Evolutionary conservation across 108 stramenopile species (phyloP).

Genomic region (Cyclotella kingstonii): DNA sequence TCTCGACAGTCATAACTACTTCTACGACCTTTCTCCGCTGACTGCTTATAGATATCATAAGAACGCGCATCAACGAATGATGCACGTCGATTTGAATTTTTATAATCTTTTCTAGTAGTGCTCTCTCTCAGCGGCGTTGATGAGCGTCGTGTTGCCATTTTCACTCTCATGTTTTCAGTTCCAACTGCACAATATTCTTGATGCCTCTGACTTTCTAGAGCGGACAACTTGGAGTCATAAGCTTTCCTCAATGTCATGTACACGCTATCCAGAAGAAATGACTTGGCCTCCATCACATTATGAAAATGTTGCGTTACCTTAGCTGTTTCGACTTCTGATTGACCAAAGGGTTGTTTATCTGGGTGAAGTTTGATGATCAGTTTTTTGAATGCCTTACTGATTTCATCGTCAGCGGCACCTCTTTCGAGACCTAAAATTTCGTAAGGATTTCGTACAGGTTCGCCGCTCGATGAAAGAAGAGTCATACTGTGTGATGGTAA

Average conservation of each 20-base stretch:
- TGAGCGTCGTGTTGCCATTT: too few species aligned
- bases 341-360: slow-evolving; percentile 63
- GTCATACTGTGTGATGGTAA: too few species aligned
- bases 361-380: slow-evolving; percentile 78
- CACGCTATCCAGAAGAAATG: slow-evolving; percentile 39
- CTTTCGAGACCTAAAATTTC: slow-evolving; percentile 51
- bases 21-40: too few species aligned
- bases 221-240: slow-evolving; percentile 41
- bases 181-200: too few species aligned
- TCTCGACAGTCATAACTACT: too few species aligned
- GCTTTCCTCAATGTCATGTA: slow-evolving; percentile 23
- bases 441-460: slow-evolving; percentile 55
- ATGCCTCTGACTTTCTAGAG: slow-evolving; percentile 8
- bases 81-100: too few species aligned
- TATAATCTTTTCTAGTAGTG: too few species aligned
- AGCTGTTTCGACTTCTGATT: slow-evolving; percentile 38
- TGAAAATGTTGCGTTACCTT: slow-evolving; percentile 24
- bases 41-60: too few species aligned
- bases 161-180: too few species aligned
- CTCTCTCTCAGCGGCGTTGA: too few species aligned
- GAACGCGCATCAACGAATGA: too few species aligned
- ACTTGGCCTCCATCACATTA: slow-evolving; percentile 41
- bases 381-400: slow-evolving; percentile 81
- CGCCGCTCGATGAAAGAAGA: slow-evolving; percentile 29
- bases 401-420: slow-evolving; percentile 55